These are phyloP conservation scores for Cyclotella choctawhatcheeana DNA, from an alignment of 108 stramenopile species.

Conservation along the genomic window DNA sequence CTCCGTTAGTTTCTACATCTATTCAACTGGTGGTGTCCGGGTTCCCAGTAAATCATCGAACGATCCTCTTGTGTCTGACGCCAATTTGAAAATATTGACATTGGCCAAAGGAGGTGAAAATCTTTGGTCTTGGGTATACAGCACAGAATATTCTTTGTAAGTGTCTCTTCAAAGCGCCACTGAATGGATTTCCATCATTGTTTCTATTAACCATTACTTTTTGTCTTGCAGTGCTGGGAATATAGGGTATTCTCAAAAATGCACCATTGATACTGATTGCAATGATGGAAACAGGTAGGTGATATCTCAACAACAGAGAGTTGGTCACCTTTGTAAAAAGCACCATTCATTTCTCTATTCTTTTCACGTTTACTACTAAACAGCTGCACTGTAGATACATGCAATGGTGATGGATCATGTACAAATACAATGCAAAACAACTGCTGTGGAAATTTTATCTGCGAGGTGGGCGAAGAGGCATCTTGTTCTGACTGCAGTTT, in stretches of 20 bases:
- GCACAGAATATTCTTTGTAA: background rate
- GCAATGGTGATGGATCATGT: conserved; percentile 5
- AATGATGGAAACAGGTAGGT: too few relatives aligned
- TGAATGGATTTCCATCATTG: too few relatives aligned
- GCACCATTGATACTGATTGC: conserved; percentile 10
- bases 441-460: conserved; percentile 26
- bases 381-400: conserved; percentile 24
- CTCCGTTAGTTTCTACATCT: background rate
- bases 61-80: background rate
- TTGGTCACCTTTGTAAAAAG: too few relatives aligned
- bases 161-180: too few relatives aligned
- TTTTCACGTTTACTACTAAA: too few relatives aligned
- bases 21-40: background rate
- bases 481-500: conserved; percentile 22
- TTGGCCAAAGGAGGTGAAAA: background rate
- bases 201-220: too few relatives aligned
- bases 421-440: background rate
- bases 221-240: too few relatives aligned
- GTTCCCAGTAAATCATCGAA: background rate
- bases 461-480: conserved; percentile 6
- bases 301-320: too few relatives aligned
- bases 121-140: background rate
- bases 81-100: background rate
- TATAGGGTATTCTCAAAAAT: too few relatives aligned
- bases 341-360: too few relatives aligned